These are phyloP conservation scores for Pistacia atlantica DNA, from an alignment of 345 rosid genomes.

Conservation along the genomic window DNA sequence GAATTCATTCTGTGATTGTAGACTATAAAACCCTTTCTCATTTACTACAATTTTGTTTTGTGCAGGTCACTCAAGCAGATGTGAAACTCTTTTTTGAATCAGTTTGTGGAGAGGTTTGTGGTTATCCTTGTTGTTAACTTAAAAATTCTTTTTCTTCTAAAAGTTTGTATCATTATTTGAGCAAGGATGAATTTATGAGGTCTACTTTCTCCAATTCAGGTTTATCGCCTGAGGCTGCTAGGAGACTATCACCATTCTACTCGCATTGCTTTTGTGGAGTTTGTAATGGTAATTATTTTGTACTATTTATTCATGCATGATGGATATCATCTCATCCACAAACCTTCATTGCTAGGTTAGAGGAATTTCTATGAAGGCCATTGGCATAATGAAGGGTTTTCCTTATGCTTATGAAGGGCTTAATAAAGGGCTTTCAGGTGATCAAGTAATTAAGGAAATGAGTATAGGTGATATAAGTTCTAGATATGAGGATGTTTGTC, in stretches of 20 bases:
- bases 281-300: conserved; percentile 54
- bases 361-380: neutral
- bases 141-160: conserved; percentile 4
- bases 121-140: conserved; percentile 15
- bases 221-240: conserved; percentile 74
- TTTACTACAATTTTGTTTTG: conserved; percentile 13
- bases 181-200: conserved; percentile 11
- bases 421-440: neutral
- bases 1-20: conserved; percentile 1
- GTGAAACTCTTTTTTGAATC: conserved; percentile 68
- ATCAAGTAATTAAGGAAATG: neutral
- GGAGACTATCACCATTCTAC: conserved; percentile 86
- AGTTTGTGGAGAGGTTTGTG: conserved; percentile 73
- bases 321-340: neutral
- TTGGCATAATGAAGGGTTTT: neutral
- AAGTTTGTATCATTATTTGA: neutral
- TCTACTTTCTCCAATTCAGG: conserved; percentile 41
- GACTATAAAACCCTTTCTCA: neutral
- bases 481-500: neutral
- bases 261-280: conserved; percentile 87
- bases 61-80: conserved; percentile 70
- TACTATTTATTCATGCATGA: conserved; percentile 10
- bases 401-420: too few relatives aligned
- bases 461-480: neutral
- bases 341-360: conserved; percentile 4